phyloP scores from a whole-genome alignment of 345 rosid genomes.

The Heritiera littoralis region DNA sequence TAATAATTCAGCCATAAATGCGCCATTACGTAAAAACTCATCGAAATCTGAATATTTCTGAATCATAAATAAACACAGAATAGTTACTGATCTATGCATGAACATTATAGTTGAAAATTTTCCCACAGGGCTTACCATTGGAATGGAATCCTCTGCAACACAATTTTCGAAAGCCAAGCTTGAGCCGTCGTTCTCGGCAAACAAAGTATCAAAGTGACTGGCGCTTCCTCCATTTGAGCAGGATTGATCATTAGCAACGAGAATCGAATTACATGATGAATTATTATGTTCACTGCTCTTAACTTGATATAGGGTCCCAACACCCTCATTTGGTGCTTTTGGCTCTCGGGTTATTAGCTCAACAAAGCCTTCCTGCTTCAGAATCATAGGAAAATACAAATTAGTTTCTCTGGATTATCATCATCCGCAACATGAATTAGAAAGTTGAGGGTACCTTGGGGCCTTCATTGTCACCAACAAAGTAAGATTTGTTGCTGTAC shows the following conservation, averaged over 20 bases:
- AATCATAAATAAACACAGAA: neutral
- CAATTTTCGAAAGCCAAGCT: neutral
- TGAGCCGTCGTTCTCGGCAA: neutral
- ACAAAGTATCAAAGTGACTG: too few species aligned
- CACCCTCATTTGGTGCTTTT: neutral
- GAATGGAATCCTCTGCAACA: neutral
- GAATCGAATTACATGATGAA: neutral
- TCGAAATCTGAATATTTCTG: constrained; percentile 3
- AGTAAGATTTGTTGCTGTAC: neutral
- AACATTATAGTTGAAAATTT: neutral
- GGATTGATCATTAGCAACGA: neutral
- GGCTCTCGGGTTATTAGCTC: neutral
- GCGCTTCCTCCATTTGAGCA: neutral
- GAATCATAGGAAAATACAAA: neutral
- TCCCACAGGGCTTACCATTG: neutral
- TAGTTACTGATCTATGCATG: neutral
- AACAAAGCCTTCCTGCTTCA: neutral
- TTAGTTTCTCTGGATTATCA: neutral
- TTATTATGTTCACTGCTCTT: neutral
- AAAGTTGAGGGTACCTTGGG: neutral
- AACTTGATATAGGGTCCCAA: neutral
- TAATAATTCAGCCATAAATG: neutral
- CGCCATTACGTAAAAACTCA: neutral
- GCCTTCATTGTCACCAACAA: neutral
- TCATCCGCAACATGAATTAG: neutral